phyloP scores from a whole-genome alignment of 352 stramenopile species.

The Pythium folliculosum region DNA sequence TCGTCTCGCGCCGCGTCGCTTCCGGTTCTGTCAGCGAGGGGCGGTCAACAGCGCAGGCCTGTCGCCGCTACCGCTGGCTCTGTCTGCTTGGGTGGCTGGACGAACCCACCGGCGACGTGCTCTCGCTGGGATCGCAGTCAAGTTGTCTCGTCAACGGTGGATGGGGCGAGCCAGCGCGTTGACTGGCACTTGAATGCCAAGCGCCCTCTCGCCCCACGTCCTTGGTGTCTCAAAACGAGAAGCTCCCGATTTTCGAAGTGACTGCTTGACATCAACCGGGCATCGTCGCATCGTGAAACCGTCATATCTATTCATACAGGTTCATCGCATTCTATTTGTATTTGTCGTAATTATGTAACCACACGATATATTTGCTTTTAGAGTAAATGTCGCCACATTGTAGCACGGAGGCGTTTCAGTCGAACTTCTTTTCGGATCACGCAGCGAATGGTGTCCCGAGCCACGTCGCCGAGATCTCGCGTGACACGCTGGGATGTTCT shows the following conservation, averaged over 20 bases:
- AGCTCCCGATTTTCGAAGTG: no score
- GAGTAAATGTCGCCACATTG: neutral
- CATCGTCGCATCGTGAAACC: neutral
- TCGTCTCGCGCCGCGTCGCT: neutral
- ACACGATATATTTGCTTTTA: neutral
- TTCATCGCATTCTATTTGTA: neutral
- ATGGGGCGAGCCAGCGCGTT: neutral
- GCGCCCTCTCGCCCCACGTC: neutral
- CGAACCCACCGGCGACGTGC: neutral
- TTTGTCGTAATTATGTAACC: neutral
- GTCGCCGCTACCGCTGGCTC: neutral
- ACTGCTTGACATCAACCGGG: no score
- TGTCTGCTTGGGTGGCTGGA: neutral
- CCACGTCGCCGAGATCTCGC: neutral
- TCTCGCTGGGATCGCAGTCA: neutral
- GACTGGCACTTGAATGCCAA: neutral
- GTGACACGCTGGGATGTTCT: neutral
- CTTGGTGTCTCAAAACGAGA: neutral
- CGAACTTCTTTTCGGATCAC: neutral
- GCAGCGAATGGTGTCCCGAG: neutral
- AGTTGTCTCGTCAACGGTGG: constrained; percentile 8
- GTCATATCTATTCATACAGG: neutral
- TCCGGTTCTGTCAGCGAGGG: neutral
- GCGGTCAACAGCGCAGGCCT: neutral
- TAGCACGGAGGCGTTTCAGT: neutral